These are phyloP conservation scores for Ophiorrhiza pumila DNA, from an alignment of 257 asterid genomes.

Conservation along the genomic window DNA sequence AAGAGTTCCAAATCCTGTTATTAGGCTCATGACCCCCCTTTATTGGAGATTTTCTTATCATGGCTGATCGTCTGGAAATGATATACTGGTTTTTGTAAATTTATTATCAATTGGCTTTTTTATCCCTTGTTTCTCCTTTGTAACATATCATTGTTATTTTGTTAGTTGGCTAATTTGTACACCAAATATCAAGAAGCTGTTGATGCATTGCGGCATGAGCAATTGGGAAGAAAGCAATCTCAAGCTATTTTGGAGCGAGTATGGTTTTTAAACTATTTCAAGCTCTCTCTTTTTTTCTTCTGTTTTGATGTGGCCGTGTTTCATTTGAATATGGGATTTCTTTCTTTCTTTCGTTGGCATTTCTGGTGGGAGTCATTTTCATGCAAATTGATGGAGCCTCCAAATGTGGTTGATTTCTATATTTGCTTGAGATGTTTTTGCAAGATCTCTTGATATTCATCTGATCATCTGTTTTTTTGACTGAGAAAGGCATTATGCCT, in stretches of 20 bases:
- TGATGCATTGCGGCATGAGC: conserved; percentile 91
- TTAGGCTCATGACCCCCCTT: background rate
- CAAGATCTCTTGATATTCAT: background rate
- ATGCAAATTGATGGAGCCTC: background rate
- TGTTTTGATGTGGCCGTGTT: background rate
- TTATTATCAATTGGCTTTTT: background rate
- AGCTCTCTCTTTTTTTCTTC: background rate
- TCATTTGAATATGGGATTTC: no score
- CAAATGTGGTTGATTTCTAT: background rate
- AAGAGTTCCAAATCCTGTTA: background rate
- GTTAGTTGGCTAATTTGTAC: conserved; percentile 76
- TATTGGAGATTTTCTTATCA: background rate
- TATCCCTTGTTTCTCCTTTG: conserved; percentile 1
- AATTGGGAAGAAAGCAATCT: conserved; percentile 80
- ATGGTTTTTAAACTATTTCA: conserved; percentile 22
- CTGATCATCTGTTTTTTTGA: background rate
- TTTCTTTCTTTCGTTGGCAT: background rate
- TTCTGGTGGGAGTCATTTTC: background rate
- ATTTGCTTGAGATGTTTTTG: background rate
- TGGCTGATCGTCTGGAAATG: background rate
- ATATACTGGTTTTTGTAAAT: background rate
- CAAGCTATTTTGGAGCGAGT: conserved; percentile 90
- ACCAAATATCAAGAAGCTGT: conserved; percentile 88
- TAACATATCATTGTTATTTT: conserved; percentile 4
- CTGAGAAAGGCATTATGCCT: no score